Conservation (phyloP, 2,329 filamentous ascomycete species). For the Botrytis elliptica region DNA sequence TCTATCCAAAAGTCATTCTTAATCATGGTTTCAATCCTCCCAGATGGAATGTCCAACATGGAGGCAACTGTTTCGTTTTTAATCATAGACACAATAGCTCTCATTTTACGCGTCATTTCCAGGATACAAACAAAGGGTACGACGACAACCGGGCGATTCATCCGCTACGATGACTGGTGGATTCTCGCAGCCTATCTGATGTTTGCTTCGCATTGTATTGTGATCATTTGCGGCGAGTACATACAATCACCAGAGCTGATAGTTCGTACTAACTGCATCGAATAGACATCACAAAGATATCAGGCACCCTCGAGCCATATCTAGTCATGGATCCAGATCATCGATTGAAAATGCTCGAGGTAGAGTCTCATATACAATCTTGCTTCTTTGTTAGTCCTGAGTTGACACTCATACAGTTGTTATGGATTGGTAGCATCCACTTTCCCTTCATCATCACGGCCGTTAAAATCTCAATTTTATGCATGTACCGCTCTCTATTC, state of each 20-base stretch:
- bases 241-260: not conserved
- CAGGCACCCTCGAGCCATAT: constrained; percentile 15
- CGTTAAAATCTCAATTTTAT: constrained; percentile 19
- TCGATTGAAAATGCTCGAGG: constrained; percentile 15
- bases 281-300: constrained; percentile 7
- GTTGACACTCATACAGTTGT: not conserved
- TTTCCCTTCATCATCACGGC: constrained; percentile 16
- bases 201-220: constrained; percentile 6
- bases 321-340: not conserved
- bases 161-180: constrained; percentile 16
- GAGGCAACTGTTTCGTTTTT: constrained; percentile 8
- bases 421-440: constrained; percentile 18
- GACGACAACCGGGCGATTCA: not conserved
- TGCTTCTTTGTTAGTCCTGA: not conserved
- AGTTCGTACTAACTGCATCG: not conserved
- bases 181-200: constrained; percentile 15
- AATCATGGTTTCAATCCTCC: constrained; percentile 1
- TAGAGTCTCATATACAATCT: not conserved
- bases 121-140: constrained; percentile 2
- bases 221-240: constrained; percentile 17
- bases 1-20: not conserved
- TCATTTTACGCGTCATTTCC: constrained; percentile 12
- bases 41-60: constrained; percentile 10
- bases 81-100: constrained; percentile 1
- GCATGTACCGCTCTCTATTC: constrained; percentile 19